Conservation (phyloP, 1,284 basidiomycete species). For the Naganishia sp. region DNA sequence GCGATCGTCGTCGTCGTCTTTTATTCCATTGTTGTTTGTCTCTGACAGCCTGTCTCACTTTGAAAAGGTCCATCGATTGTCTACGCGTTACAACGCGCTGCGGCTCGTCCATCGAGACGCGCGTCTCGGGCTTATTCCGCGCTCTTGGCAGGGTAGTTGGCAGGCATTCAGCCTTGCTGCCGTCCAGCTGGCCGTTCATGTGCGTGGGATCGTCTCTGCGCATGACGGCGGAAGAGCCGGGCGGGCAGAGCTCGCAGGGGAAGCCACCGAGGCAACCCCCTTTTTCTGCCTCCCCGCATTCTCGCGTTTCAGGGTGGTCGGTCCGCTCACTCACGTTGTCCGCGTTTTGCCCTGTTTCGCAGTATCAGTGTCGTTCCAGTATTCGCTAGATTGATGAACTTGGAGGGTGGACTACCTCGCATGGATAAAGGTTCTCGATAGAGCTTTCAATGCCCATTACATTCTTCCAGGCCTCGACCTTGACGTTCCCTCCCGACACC, state of each 20-base stretch:
- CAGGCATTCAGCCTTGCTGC: neutral
- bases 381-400: too few relatives aligned
- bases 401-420: too few relatives aligned
- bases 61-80: slow-evolving; percentile 22
- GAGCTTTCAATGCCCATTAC: too few relatives aligned
- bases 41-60: slow-evolving; percentile 16
- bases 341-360: slow-evolving; percentile 24
- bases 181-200: too few relatives aligned
- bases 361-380: neutral
- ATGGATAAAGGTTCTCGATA: too few relatives aligned
- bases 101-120: slow-evolving; percentile 15
- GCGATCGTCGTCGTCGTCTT: slow-evolving; percentile 3
- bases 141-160: neutral
- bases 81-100: slow-evolving; percentile 4
- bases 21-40: slow-evolving; percentile 26
- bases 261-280: neutral
- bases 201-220: too few relatives aligned
- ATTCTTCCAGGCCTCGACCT: too few relatives aligned
- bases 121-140: neutral
- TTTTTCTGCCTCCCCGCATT: slow-evolving; percentile 9
- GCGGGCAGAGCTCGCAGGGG: neutral
- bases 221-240: neutral
- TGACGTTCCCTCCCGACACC: too few relatives aligned
- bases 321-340: neutral
- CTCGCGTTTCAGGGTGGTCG: neutral